A percentile compares a stretch with the other conserved stretches of the same genome.
These are phyloP conservation scores for Parietichytrium sp. DNA, from an alignment of 108 stramenopile species.

Conservation along the genomic window DNA sequence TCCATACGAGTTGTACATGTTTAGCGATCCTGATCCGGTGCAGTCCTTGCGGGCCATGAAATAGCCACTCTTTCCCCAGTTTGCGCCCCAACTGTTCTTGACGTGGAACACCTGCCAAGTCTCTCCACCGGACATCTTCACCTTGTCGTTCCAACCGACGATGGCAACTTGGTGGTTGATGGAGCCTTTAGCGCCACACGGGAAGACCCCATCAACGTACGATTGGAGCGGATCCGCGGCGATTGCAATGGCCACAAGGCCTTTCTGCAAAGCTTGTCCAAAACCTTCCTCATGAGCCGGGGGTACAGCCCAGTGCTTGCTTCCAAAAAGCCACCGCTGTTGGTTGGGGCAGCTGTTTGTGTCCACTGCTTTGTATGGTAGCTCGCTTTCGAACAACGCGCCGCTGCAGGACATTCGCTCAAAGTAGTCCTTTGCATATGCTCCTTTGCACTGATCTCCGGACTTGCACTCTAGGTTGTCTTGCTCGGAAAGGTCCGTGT, in stretches of 20 bases:
- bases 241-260: slow-evolving; percentile 80
- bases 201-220: slow-evolving; percentile 70
- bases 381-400: slow-evolving; percentile 51
- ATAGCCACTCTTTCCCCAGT: slow-evolving; percentile 68
- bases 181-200: slow-evolving; percentile 44
- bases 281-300: slow-evolving; percentile 59
- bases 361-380: slow-evolving; percentile 54
- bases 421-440: no score
- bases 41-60: no score
- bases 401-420: no score
- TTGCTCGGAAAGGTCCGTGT: slow-evolving; percentile 76
- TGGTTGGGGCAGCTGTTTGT: slow-evolving; percentile 73
- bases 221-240: slow-evolving; percentile 73
- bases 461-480: slow-evolving; percentile 78
- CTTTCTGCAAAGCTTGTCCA: slow-evolving; percentile 82
- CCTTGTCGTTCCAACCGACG: slow-evolving; percentile 82
- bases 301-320: no score
- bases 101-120: slow-evolving; percentile 88
- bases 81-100: slow-evolving; percentile 75
- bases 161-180: slow-evolving; percentile 85
- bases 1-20: no score
- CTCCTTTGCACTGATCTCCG: slow-evolving; percentile 65
- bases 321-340: slow-evolving; percentile 82
- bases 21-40: no score
- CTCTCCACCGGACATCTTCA: slow-evolving; percentile 61